These are phyloP conservation scores for Corynespora cassiicola DNA, from an alignment of 2,329 filamentous ascomycete genomes.

Conservation along the genomic window DNA sequence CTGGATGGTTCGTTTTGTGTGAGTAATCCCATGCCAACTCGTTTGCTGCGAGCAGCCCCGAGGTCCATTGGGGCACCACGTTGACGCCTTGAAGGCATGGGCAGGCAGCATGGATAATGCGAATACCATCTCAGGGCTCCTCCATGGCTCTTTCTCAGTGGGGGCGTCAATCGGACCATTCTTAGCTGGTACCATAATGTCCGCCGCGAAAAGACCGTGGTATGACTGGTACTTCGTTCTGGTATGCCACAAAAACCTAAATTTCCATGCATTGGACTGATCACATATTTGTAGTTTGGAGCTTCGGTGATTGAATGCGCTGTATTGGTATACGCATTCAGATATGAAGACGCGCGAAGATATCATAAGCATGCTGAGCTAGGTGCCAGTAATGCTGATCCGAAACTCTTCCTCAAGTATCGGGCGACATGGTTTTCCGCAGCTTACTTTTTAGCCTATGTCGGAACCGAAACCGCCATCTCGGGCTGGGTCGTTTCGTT, in stretches of 20 bases:
- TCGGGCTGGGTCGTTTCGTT: constrained; percentile 57
- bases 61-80: too few species aligned
- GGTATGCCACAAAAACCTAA: constrained; percentile 31
- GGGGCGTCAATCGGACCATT: constrained; percentile 49
- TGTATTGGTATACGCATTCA: constrained; percentile 44
- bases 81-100: constrained; percentile 57
- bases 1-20: too few species aligned
- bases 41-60: too few species aligned
- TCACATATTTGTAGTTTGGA: constrained; percentile 14
- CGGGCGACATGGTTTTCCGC: constrained; percentile 51
- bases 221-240: constrained; percentile 49
- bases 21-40: too few species aligned
- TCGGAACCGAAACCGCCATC: constrained; percentile 54
- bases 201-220: constrained; percentile 36
- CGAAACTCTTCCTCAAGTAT: constrained; percentile 37
- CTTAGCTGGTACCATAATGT: constrained; percentile 39
- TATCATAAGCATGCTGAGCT: constrained; percentile 35
- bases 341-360: constrained; percentile 38
- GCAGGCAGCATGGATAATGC: constrained; percentile 48
- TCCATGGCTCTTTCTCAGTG: constrained; percentile 50
- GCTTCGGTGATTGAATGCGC: constrained; percentile 29
- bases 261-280: neutral
- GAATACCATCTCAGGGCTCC: constrained; percentile 49
- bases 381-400: constrained; percentile 4
- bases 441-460: constrained; percentile 52